A percentile compares a stretch with the other conserved stretches of the same genome.
These are phyloP conservation scores for Plasmopara viticola DNA, from an alignment of 352 stramenopile genomes.

Conservation along the genomic window DNA sequence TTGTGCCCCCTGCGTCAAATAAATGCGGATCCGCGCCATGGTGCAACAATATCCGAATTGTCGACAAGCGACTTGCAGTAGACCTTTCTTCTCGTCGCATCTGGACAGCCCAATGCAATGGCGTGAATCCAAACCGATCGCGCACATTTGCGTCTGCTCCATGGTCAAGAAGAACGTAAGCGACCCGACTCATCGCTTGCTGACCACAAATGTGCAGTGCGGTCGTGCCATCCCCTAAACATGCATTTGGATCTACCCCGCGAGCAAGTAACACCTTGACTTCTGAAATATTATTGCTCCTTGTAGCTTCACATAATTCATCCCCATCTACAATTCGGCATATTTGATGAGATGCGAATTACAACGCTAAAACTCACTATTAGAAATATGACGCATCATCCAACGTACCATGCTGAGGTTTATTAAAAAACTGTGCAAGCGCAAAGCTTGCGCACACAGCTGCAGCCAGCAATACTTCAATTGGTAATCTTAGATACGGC, in stretches of 20 bases:
- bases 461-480: constrained; percentile 45
- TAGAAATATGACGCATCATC: neutral
- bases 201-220: constrained; percentile 76
- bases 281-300: constrained; percentile 64
- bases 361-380: no score
- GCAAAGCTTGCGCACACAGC: constrained; percentile 47
- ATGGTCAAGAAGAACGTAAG: constrained; percentile 54
- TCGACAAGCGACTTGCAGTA: constrained; percentile 51
- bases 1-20: constrained; percentile 41
- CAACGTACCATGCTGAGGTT: constrained; percentile 56
- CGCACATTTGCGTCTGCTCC: constrained; percentile 52
- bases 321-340: constrained; percentile 49
- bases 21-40: constrained; percentile 46
- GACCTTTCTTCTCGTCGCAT: constrained; percentile 73
- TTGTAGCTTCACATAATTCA: constrained; percentile 59
- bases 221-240: constrained; percentile 54
- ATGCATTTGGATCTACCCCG: constrained; percentile 45
- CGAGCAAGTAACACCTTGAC: constrained; percentile 54
- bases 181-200: constrained; percentile 55
- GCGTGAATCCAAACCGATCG: constrained; percentile 65
- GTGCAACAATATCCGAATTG: constrained; percentile 58
- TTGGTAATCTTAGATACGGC: constrained; percentile 29
- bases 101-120: constrained; percentile 77
- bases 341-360: neutral
- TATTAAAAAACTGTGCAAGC: constrained; percentile 59